Base-by-base conservation (phyloP, 305 asterid genomes). In the Vinca major region DNA sequence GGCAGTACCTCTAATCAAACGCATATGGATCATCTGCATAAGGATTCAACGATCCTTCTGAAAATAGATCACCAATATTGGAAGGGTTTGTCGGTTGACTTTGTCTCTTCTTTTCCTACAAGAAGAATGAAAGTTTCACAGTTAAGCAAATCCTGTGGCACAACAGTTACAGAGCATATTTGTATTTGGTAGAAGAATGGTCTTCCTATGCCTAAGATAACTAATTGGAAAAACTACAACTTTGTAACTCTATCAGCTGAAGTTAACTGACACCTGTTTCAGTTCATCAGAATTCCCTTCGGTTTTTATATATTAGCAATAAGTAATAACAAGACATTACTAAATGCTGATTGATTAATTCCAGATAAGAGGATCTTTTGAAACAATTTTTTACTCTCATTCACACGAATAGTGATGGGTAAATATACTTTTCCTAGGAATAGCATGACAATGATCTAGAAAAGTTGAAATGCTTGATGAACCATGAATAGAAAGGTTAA, bases 11-110 rank as follows among this genome's bases (percentile, higher is more conserved):
- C 83, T 86, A 91, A 71, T 83, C 92, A 82, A 93, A 93, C 66
- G 96, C 94, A 79, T 88, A 93, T 56, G 99, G 99, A 78, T 93
- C 99, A 80, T 93, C 97, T 63, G 81, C 91, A 75, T 91, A 91
- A 56, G 97, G 99, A 80, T 93, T 89, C 84, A 93, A 76, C 49
- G 96, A 91, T 77, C 99, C 99, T 84, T 93, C 99, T 8, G 93
- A 78, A 81, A 93, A 91, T 82, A 93, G 77, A 85, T 91, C 97
- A n/a, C 96, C 95, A 52, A 93, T 87, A 79, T 87, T 87, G 73
- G 96, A 82, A 74, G 91, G 84, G 51, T 83, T 79, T 65, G 33
- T 26, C 33, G 84, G 82, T 49, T 65, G 80, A 77, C 19, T 70
- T 70, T 78, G 86, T 52, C 75, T 78, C 78, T 78, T 89, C 52